These are phyloP conservation scores for Suzukiozyma palmioleophila DNA, from an alignment of 1,139 yeast genomes.

Conservation along the genomic window DNA sequence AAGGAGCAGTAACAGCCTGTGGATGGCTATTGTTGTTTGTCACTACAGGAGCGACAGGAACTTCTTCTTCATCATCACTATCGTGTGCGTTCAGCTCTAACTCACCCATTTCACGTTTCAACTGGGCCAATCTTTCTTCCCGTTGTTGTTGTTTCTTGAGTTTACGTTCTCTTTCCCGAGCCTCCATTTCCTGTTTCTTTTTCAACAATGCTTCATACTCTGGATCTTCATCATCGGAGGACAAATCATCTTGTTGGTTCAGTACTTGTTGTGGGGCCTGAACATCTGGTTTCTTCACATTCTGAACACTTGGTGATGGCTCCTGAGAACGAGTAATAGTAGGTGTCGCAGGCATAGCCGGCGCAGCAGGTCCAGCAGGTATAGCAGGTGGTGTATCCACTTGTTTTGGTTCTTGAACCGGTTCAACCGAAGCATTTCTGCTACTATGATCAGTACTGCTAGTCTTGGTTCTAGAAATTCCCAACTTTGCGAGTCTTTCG, in stretches of 20 bases:
- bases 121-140: constrained; percentile 56
- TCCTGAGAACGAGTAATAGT: not conserved
- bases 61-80: constrained; percentile 1
- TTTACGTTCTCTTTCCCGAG: constrained; percentile 44
- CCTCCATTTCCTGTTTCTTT: constrained; percentile 47
- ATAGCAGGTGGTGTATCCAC: too few relatives aligned
- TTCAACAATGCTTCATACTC: constrained; percentile 44
- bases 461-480: constrained; percentile 48
- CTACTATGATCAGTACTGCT: not conserved
- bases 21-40: not conserved
- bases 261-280: constrained; percentile 6
- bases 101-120: constrained; percentile 63
- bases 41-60: constrained; percentile 10
- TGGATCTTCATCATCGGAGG: constrained; percentile 35
- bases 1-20: not conserved
- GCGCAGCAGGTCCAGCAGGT: constrained; percentile 1
- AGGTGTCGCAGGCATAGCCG: not conserved
- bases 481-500: constrained; percentile 82
- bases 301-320: not conserved
- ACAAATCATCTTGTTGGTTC: constrained; percentile 3
- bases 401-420: not conserved
- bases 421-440: too few relatives aligned
- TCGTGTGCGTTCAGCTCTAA: constrained; percentile 33
- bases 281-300: not conserved
- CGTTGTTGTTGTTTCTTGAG: constrained; percentile 46